These are phyloP conservation scores for Xylariaceae sp. DNA, from an alignment of 2,329 filamentous ascomycete genomes.

Conservation along the genomic window DNA sequence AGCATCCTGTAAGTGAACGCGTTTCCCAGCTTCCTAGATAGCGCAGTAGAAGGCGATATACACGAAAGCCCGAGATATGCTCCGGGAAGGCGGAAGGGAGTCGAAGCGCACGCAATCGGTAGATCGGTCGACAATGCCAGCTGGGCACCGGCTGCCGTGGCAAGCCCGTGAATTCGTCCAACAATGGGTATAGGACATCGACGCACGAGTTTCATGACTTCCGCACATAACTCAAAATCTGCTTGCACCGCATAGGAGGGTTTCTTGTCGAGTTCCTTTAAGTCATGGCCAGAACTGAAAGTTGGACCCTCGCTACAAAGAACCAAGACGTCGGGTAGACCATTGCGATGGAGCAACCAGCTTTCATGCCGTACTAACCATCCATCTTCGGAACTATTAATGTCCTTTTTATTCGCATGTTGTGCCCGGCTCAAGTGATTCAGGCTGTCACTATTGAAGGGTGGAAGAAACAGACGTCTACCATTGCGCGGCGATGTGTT, in stretches of 20 bases:
- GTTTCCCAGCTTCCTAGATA: conserved; percentile 21
- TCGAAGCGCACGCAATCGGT: conserved; percentile 18
- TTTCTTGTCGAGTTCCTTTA: conserved; percentile 20
- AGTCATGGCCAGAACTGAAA: conserved; percentile 30
- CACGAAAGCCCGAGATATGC: conserved; percentile 27
- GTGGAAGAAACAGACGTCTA: conserved; percentile 22
- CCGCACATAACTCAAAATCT: conserved; percentile 23
- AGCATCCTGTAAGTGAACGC: conserved; percentile 26
- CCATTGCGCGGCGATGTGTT: conserved; percentile 19
- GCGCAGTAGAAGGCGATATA: conserved; percentile 25
- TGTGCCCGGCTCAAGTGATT: no score
- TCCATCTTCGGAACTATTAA: no score
- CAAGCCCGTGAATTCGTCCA: conserved; percentile 27
- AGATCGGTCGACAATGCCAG: conserved; percentile 29
- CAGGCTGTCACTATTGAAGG: no score
- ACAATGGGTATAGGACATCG: conserved; percentile 27
- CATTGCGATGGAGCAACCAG: conserved; percentile 19
- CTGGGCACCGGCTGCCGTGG: conserved; percentile 29
- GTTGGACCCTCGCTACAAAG: conserved; percentile 25
- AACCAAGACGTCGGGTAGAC: conserved; percentile 27
- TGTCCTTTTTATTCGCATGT: no score
- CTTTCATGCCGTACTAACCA: conserved; percentile 17
- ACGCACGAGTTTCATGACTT: conserved; percentile 29
- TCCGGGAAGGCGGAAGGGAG: conserved; percentile 25
- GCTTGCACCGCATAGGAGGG: conserved; percentile 1